These are phyloP conservation scores for Cucumis hystrix DNA, from an alignment of 306 rosid genomes.

Conservation along the genomic window DNA sequence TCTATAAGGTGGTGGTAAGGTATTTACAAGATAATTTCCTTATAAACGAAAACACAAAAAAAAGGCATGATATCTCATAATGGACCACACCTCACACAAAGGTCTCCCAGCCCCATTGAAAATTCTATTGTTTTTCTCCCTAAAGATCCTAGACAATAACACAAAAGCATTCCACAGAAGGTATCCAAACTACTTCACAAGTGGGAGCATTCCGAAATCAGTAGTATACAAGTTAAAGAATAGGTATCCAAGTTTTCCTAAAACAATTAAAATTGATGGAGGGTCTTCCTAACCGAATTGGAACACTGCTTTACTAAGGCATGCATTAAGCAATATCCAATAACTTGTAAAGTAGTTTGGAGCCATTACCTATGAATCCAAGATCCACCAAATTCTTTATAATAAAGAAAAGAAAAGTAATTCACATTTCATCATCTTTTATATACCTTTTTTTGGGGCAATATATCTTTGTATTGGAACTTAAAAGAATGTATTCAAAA, in stretches of 20 bases:
- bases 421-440: too few relatives aligned
- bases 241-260: too few relatives aligned
- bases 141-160: not conserved
- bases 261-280: too few relatives aligned
- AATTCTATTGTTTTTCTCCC: not conserved
- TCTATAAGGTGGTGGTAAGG: not conserved
- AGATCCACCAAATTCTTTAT: not conserved
- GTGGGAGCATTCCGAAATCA: too few relatives aligned
- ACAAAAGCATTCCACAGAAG: not conserved
- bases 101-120: not conserved
- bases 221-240: too few relatives aligned
- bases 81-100: not conserved
- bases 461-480: not conserved
- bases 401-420: conserved; percentile 24
- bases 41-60: not conserved
- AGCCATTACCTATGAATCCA: conserved; percentile 42
- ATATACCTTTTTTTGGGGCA: not conserved
- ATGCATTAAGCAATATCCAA: conserved; percentile 28
- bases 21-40: not conserved
- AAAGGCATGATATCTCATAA: not conserved
- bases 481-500: not conserved
- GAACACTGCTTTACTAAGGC: too few relatives aligned
- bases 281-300: too few relatives aligned
- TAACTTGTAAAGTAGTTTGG: conserved; percentile 28
- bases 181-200: not conserved